phyloP scores from a whole-genome alignment of 169 alveolate genomes.

The Plasmodium yoelii region DNA sequence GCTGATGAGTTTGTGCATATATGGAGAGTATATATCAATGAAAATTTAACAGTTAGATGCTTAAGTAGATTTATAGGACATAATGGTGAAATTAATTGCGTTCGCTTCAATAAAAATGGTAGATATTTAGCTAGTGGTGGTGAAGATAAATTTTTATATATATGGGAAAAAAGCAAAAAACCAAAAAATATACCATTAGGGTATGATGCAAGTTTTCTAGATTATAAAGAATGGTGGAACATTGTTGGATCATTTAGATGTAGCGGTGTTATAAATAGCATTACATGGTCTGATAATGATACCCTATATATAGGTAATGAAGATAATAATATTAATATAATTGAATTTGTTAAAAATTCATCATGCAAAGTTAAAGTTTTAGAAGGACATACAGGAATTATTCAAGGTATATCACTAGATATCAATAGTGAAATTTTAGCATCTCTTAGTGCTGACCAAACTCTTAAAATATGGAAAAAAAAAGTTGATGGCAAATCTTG shows the following conservation, averaged over 20 bases:
- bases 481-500: constrained; percentile 82
- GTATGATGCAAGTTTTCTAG: constrained; percentile 80
- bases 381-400: constrained; percentile 89
- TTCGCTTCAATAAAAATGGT: constrained; percentile 90
- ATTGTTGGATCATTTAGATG: constrained; percentile 86
- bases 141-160: constrained; percentile 86
- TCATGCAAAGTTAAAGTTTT: constrained; percentile 80
- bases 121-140: constrained; percentile 91
- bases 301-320: constrained; percentile 68
- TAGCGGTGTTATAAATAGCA: constrained; percentile 68
- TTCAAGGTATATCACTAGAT: constrained; percentile 88
- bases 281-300: constrained; percentile 67
- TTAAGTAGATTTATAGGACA: constrained; percentile 90
- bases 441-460: constrained; percentile 92
- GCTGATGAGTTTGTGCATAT: constrained; percentile 93
- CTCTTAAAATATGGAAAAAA: constrained; percentile 85
- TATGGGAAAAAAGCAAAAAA: constrained; percentile 85
- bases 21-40: constrained; percentile 87
- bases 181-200: constrained; percentile 80
- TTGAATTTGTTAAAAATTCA: constrained; percentile 74
- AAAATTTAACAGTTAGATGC: constrained; percentile 85
- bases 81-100: constrained; percentile 91
- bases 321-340: constrained; percentile 72
- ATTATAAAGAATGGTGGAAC: constrained; percentile 87
- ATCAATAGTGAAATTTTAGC: constrained; percentile 86